phyloP scores from a whole-genome alignment of 2,329 filamentous ascomycete species.

The Boeremia lycopersici region DNA sequence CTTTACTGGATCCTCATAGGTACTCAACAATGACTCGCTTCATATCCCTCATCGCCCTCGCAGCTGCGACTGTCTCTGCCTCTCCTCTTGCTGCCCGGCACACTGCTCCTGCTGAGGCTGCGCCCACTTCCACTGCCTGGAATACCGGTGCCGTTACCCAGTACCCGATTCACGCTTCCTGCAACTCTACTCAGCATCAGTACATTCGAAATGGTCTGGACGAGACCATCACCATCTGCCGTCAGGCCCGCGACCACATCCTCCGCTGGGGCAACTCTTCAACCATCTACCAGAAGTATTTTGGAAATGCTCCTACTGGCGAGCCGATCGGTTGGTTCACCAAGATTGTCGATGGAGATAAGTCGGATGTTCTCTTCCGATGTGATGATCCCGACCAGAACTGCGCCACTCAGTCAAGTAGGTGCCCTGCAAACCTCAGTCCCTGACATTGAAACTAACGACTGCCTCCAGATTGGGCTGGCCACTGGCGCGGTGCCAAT shows the following conservation, averaged over 20 bases:
- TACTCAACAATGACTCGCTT: conserved; percentile 30
- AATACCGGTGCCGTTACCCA: conserved; percentile 48
- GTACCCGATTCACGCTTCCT: conserved; percentile 66
- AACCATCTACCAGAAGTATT: conserved; percentile 68
- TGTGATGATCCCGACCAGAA: conserved; percentile 73
- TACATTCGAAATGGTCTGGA: conserved; percentile 63
- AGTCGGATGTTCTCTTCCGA: conserved; percentile 64
- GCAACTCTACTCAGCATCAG: conserved; percentile 65
- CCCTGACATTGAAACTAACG: background rate
- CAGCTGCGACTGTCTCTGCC: conserved; percentile 35
- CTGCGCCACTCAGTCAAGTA: conserved; percentile 52
- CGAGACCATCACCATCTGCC: conserved; percentile 63
- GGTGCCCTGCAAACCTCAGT: background rate
- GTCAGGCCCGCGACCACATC: conserved; percentile 68
- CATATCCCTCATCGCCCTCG: conserved; percentile 32
- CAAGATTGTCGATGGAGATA: conserved; percentile 64
- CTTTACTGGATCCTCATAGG: background rate
- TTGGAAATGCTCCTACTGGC: conserved; percentile 64
- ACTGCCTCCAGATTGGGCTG: conserved; percentile 61
- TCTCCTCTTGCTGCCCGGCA: conserved; percentile 32
- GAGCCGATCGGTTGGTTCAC: conserved; percentile 68
- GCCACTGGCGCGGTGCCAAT: conserved; percentile 71
- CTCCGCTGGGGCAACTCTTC: conserved; percentile 63
- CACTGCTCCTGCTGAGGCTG: conserved; percentile 19
- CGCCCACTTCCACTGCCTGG: conserved; percentile 35